Conservation (phyloP, 345 rosid genomes). For the Draba incana region DNA sequence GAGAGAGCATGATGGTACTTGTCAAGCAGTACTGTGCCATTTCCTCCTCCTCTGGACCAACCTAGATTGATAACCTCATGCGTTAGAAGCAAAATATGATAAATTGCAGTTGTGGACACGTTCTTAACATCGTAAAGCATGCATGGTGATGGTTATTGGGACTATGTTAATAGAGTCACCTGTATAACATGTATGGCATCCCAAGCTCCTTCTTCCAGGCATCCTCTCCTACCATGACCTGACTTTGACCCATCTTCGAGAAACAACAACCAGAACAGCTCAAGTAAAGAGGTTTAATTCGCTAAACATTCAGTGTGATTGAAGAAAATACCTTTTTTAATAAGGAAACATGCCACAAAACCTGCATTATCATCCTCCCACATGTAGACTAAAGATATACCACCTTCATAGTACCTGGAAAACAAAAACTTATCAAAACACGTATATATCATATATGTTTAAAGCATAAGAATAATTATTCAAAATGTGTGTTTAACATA, state of each 20-base stretch:
- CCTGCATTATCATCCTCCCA: conserved; percentile 97
- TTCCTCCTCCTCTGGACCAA: conserved; percentile 88
- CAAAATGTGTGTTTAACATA: background rate
- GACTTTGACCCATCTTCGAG: conserved; percentile 85
- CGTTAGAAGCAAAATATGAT: conserved; percentile 3
- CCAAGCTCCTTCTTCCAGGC: conserved; percentile 97
- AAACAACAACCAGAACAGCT: conserved; percentile 25
- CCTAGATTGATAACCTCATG: conserved; percentile 49
- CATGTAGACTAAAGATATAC: conserved; percentile 94
- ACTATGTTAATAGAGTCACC: conserved; percentile 46
- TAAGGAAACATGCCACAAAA: conserved; percentile 89
- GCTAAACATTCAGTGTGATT: background rate
- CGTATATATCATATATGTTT: background rate
- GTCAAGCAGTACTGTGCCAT: conserved; percentile 84
- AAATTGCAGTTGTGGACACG: conserved; percentile 6
- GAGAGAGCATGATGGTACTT: conserved; percentile 93
- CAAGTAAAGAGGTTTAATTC: background rate
- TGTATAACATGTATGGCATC: conserved; percentile 96
- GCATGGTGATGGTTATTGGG: conserved; percentile 10
- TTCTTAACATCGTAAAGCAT: background rate
- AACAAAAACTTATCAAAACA: conserved; percentile 43
- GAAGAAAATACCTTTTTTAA: conserved; percentile 79
- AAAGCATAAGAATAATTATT: background rate
- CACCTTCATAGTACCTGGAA: conserved; percentile 96
- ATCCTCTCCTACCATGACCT: conserved; percentile 93